These are phyloP conservation scores for Raphanus raphanistrum DNA, from an alignment of 345 rosid species.

Conservation along the genomic window DNA sequence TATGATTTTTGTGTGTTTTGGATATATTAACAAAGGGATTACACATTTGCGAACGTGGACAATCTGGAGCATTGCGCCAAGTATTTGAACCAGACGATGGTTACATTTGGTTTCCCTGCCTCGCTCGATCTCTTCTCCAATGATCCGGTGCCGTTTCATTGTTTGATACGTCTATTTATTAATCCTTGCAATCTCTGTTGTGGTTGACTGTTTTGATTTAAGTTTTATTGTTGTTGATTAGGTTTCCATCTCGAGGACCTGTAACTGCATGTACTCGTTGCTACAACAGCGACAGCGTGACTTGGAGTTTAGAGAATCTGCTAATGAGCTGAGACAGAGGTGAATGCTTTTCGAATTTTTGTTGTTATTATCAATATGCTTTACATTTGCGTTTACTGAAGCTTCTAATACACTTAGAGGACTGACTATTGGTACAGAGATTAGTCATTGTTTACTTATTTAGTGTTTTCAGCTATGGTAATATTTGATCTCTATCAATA, in stretches of 20 bases:
- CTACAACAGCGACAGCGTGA: conserved; percentile 95
- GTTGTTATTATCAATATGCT: neutral
- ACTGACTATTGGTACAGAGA: neutral
- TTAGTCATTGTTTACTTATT: conserved; percentile 11
- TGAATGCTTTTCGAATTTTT: neutral
- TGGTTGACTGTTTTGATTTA: neutral
- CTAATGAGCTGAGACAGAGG: conserved; percentile 94
- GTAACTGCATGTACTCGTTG: conserved; percentile 84
- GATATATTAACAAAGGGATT: conserved; percentile 57
- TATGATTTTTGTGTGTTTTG: neutral
- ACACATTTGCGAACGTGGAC: conserved; percentile 73
- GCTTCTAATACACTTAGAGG: neutral
- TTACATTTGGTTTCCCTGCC: conserved; percentile 91
- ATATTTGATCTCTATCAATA: neutral
- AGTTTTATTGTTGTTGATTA: conserved; percentile 26
- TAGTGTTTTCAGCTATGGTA: conserved; percentile 16
- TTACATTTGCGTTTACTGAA: neutral
- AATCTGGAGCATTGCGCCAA: conserved; percentile 91
- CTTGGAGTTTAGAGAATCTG: conserved; percentile 86
- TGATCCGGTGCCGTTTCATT: conserved; percentile 68
- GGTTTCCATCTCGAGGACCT: conserved; percentile 94
- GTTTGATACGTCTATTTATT: neutral
- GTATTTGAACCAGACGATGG: conserved; percentile 91
- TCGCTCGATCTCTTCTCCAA: conserved; percentile 89
- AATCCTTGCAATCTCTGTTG: neutral